These are phyloP conservation scores for Kwoniella pini DNA, from an alignment of 768 basidiomycete genomes.

Conservation along the genomic window DNA sequence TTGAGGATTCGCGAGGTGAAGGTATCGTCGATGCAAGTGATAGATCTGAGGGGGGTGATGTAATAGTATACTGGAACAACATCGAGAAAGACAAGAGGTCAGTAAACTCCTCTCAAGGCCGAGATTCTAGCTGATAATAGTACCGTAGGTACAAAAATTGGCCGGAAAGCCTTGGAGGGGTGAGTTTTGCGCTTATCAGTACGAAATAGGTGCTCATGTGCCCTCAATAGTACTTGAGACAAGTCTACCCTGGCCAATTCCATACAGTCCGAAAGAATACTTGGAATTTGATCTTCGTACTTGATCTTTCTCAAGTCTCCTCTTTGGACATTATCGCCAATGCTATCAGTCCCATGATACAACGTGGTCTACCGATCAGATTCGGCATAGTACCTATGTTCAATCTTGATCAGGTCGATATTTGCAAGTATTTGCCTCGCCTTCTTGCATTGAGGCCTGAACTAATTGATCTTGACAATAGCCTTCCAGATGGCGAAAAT, in stretches of 20 bases:
- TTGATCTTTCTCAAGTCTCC: conserved; percentile 71
- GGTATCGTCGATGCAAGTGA: conserved; percentile 92
- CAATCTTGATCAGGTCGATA: conserved; percentile 59
- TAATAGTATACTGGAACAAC: conserved; percentile 88
- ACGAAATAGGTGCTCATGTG: conserved; percentile 6
- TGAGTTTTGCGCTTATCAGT: no score
- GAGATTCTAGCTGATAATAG: background rate
- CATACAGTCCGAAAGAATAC: conserved; percentile 73
- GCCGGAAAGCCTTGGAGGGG: conserved; percentile 25
- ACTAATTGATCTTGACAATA: conserved; percentile 44
- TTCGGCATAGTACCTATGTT: conserved; percentile 82
- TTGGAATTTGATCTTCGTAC: conserved; percentile 75
- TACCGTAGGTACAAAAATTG: conserved; percentile 55
- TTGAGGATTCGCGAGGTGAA: conserved; percentile 61
- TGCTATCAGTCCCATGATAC: conserved; percentile 69
- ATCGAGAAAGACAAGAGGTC: conserved; percentile 72
- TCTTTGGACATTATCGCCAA: conserved; percentile 67
- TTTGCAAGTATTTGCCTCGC: conserved; percentile 19
- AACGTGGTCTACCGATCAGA: conserved; percentile 71
- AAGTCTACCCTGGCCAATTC: conserved; percentile 76
- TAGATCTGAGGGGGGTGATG: conserved; percentile 70
- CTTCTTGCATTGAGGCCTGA: background rate
- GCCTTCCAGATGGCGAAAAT: conserved; percentile 71
- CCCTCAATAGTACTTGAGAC: conserved; percentile 67
- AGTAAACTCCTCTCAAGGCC: background rate